Base-by-base conservation (phyloP, 2,329 filamentous ascomycete species). In the Colletotrichum graminicola region DNA sequence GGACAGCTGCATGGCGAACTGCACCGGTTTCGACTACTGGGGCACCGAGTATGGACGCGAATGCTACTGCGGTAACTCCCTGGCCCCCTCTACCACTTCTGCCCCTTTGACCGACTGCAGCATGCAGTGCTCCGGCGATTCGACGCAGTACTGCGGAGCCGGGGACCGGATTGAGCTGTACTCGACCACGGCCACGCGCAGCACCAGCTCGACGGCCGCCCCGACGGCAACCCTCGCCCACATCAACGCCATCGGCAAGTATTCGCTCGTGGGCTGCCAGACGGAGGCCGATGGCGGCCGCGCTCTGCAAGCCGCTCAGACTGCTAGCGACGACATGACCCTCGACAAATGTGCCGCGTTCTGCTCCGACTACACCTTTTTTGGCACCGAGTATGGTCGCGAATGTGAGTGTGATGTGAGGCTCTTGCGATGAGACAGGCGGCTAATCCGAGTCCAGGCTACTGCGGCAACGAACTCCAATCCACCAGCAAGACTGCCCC, bases 1-100 rank as follows among this genome's bases (percentile, higher is more conserved):
- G 12, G 84, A 86, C 67, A 80, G 77, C 52, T 88, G 86, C 76
- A 80, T 82, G 79, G 72, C 73, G 2, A 85, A 83, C 77, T 88
- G 85, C 79, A 81, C 80, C 2, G 80, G 79, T 1, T 87, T 82
- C 75, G 78, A 80, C 56, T 87, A 84, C 74, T 88, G 83, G 79
- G 86, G 83, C 3, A 84, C 85, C 7, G 86, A 88, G 74, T 88
- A 85, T 72, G 84, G 85, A 12, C 80, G 84, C 36, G 86, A 88
- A 76, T 87, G 85, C 76, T 87, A 85, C 74, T 88, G 86, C 76
- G 85, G 84, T 43, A 84, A 87, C 74, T 59, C 67, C 11, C 54
- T 73, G 26, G 75, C 75, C 29, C 62, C 74, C 36, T 76, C 75
- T 39, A 78, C 77, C 52, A 67, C 71, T 5, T 75, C 74, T 10